A percentile compares a stretch with the other conserved stretches of the same genome.
Evolutionary conservation across 169 alveolate genomes (phyloP).

Genomic region (Plasmodium knowlesi): DNA sequence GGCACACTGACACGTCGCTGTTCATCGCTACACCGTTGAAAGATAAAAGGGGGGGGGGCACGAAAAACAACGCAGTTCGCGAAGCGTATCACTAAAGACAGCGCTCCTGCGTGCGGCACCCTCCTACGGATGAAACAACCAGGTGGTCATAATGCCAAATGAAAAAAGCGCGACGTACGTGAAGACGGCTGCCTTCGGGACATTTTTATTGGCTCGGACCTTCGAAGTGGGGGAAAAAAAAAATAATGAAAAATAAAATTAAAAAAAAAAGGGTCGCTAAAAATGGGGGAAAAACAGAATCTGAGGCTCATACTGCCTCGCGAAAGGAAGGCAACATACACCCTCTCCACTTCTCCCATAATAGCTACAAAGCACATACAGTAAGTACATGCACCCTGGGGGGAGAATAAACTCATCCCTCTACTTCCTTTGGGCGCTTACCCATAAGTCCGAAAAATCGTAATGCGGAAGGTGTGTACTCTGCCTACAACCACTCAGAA

Average conservation of each 20-base stretch:
- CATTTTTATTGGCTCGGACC: conserved; percentile 80
- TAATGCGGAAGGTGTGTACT: conserved; percentile 82
- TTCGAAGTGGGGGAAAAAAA: background rate
- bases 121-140: conserved; percentile 85
- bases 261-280: background rate
- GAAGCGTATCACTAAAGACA: background rate
- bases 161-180: conserved; percentile 84
- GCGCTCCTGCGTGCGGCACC: background rate
- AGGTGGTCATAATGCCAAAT: conserved; percentile 85
- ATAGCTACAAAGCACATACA: background rate
- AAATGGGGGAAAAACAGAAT: background rate
- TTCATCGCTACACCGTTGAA: background rate
- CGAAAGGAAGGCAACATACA: background rate
- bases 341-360: background rate
- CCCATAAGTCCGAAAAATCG: conserved; percentile 87
- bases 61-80: background rate
- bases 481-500: conserved; percentile 87
- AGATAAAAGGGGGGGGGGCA: background rate
- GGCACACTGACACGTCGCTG: background rate
- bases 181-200: conserved; percentile 85
- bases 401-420: background rate
- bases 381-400: background rate
- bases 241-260: background rate
- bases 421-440: conserved; percentile 48
- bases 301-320: background rate